Conservation (phyloP, 2,329 filamentous ascomycete species). For the Pleurostoma richardsiae region DNA sequence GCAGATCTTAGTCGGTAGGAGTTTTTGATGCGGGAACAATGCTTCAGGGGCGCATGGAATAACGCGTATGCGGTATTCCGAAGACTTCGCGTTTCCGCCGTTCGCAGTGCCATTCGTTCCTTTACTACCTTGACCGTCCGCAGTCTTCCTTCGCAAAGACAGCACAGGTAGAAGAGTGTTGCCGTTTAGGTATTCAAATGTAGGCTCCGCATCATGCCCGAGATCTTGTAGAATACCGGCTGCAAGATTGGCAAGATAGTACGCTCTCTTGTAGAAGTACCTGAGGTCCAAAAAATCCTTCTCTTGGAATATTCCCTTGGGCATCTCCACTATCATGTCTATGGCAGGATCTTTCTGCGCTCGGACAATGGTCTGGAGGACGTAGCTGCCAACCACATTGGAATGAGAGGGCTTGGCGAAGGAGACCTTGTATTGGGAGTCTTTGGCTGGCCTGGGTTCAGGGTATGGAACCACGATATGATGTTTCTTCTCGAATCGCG, state of each 20-base stretch:
- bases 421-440: conserved; percentile 76
- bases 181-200: conserved; percentile 64
- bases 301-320: conserved; percentile 73
- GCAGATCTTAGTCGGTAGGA: conserved; percentile 65
- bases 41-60: conserved; percentile 67
- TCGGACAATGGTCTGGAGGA: conserved; percentile 68
- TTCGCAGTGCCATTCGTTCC: conserved; percentile 18
- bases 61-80: conserved; percentile 63
- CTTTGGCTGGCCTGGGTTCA: conserved; percentile 67
- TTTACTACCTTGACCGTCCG: conserved; percentile 12
- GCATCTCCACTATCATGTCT: conserved; percentile 87
- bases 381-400: conserved; percentile 87
- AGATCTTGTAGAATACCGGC: conserved; percentile 59
- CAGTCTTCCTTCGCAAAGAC: conserved; percentile 28
- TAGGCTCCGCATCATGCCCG: conserved; percentile 47
- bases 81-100: conserved; percentile 15
- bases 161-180: conserved; percentile 73
- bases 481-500: conserved; percentile 61
- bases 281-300: conserved; percentile 92
- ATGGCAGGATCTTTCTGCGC: conserved; percentile 54
- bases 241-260: conserved; percentile 80
- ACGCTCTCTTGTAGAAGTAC: conserved; percentile 92
- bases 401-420: conserved; percentile 72
- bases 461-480: conserved; percentile 79
- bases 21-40: conserved; percentile 67